Conservation (phyloP, 2,329 filamentous ascomycete genomes). For the Clathrospora elynae region DNA sequence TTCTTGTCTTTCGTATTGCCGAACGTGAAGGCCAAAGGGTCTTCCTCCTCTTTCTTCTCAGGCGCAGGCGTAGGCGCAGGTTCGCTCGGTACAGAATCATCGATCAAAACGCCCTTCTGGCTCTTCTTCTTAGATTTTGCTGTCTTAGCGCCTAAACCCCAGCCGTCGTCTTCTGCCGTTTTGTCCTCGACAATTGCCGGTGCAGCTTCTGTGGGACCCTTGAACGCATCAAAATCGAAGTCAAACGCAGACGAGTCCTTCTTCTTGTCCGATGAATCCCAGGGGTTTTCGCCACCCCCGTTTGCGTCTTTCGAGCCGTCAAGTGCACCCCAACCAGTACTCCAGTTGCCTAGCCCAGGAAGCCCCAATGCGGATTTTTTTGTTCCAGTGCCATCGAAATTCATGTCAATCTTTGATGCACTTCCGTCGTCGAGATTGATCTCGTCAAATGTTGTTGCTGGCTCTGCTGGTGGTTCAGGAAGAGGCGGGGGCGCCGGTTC, state of each 20-base stretch:
- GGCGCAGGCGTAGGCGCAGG: slow-evolving; percentile 27
- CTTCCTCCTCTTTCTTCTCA: slow-evolving; percentile 36
- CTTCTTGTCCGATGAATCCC: slow-evolving; percentile 43
- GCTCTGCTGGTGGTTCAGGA: slow-evolving; percentile 35
- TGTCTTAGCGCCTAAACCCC: slow-evolving; percentile 39
- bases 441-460: slow-evolving; percentile 53
- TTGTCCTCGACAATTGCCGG: slow-evolving; percentile 29
- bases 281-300: slow-evolving; percentile 38
- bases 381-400: slow-evolving; percentile 46
- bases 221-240: slow-evolving; percentile 46
- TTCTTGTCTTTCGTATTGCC: slow-evolving; percentile 41
- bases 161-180: slow-evolving; percentile 37
- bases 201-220: slow-evolving; percentile 15
- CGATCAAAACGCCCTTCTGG: slow-evolving; percentile 41
- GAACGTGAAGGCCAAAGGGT: slow-evolving; percentile 35
- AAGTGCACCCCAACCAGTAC: slow-evolving; percentile 34
- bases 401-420: slow-evolving; percentile 55
- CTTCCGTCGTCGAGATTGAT: slow-evolving; percentile 52
- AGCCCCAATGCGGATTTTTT: slow-evolving; percentile 36
- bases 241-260: slow-evolving; percentile 43
- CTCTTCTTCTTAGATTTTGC: slow-evolving; percentile 54
- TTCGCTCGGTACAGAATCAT: slow-evolving; percentile 32
- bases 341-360: slow-evolving; percentile 29
- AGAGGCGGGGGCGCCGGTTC: slow-evolving; percentile 38
- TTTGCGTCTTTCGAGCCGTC: slow-evolving; percentile 41